Base-by-base conservation (phyloP, 2,329 filamentous ascomycete genomes). In the Fusarium palustre region DNA sequence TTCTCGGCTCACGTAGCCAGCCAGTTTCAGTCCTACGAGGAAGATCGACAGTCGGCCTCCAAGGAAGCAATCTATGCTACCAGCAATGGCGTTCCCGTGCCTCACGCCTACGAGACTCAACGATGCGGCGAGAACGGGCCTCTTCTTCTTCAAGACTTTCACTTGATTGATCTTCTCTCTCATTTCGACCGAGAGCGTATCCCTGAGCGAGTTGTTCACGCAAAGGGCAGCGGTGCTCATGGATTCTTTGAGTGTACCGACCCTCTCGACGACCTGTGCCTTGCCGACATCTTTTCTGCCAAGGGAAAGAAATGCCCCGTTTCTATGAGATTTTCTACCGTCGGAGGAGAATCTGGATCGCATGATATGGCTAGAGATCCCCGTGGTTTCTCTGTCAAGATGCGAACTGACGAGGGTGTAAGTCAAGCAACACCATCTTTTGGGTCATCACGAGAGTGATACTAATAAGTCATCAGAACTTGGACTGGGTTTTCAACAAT, bases 281-380 rank as follows among this genome's bases (percentile, higher is more conserved):
- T 81, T 3, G 85, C 86, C 33, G 76, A 81, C 56, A 81, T 86
- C 59, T 87, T 89, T 74, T 85, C 81, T 73, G 81, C 86, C 59
- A 83, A 87, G 55, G 91, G 91, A 71, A 92, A 92, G 82, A 87
- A 87, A 77, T 92, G 90, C 48, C 87, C 90, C 18, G 79, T 90
- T 66, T 85, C 90, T 2, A 85, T 86, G 43, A 88, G 92, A 6
- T 93, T 94, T 79, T 93, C 90, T 0, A 94, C 91, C 3, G 91
- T 93, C 7, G 90, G 91, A 75, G 90, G 91, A 63, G 90, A 93
- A 78, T 88, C 87, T 60, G 91, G 91, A 9, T 92, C 89, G 6
- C 85, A 90, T 59, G 91, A 93, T 74, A 89, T 87, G 68, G 90
- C 90, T 33, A 87, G 91, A 62, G 91, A 94, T 70, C 90, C 90